Base-by-base conservation (phyloP, 306 rosid species). In the Prunus salicina region DNA sequence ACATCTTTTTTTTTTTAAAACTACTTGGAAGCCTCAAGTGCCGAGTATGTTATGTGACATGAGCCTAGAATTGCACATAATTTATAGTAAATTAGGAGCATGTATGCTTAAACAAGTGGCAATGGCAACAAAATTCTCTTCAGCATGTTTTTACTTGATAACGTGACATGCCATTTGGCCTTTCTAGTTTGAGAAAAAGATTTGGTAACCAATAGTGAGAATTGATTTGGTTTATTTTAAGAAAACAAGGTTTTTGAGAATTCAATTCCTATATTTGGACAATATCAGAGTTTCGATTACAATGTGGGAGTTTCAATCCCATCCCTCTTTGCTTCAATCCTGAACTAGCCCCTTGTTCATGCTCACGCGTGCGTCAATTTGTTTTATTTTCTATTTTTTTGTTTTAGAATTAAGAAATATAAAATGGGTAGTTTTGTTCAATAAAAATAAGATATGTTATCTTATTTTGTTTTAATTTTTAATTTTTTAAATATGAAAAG, bases 41-140 rank as follows among this genome's bases (percentile, higher is more conserved):
- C 96, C 4, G 96, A 92, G 76, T 89, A 92, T 6, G 89, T 43
- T 78, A 92, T 74, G 97, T 92, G 66, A 88, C 93, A 56, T 89
- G 89, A 32, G 97, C 93, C 97, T 91, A 81, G 74, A 74, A 69
- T 62, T 72, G 64, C 67, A 62, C 32, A 52, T 7, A 72, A n/a
- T 27, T 28, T 28, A 52, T 15, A 16, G 72, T 14, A 51, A 65
- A 63, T 13, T 28, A 8, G 13, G 27, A 63, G 16, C 3, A 5
- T 6, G 34, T 15, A 20, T 41, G 20, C 24, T 30, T 63, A 6
- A 22, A 11, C 20, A 34, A 34, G 41, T 34, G 8, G 41, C 41
- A 56, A 57, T 71, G 13, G 46, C 58, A 12, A 51, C 8, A 43
- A 64, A 47, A 46, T 14, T 50, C 13, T 55, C 38, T n/a, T 65